Evolutionary conservation across 2,329 filamentous ascomycete genomes (phyloP).

Genomic region (Cercospora zeina): DNA sequence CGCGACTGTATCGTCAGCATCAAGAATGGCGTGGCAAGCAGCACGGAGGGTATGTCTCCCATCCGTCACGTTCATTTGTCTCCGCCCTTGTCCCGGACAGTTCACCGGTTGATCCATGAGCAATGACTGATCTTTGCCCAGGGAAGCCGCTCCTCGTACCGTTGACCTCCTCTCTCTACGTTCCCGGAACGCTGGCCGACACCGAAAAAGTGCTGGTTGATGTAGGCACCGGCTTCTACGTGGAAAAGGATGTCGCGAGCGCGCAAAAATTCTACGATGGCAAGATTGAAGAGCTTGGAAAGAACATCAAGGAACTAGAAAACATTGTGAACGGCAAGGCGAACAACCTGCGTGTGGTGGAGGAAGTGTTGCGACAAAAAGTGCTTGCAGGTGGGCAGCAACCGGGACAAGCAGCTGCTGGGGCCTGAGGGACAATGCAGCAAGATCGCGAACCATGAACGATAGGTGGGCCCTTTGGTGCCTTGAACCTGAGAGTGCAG

Average conservation of each 20-base stretch:
- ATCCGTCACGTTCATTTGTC: not conserved
- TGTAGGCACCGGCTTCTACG: conserved; percentile 88
- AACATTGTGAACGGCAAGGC: conserved; percentile 73
- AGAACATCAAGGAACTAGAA: conserved; percentile 67
- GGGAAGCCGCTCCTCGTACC: conserved; percentile 78
- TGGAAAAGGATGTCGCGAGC: conserved; percentile 74
- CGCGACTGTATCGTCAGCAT: conserved; percentile 83
- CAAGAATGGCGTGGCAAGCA: conserved; percentile 44
- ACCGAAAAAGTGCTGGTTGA: conserved; percentile 82
- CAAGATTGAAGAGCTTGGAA: conserved; percentile 66
- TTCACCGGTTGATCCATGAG: not conserved
- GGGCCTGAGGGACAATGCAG: conserved; percentile 6
- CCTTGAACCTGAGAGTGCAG: not conserved
- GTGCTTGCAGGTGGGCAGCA: conserved; percentile 36
- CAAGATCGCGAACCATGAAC: not conserved
- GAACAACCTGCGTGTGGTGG: conserved; percentile 78
- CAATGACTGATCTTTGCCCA: conserved; percentile 34
- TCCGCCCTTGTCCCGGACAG: conserved; percentile 41
- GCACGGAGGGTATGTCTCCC: conserved; percentile 40
- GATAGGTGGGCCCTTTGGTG: not conserved
- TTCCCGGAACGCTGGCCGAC: conserved; percentile 75
- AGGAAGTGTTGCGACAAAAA: conserved; percentile 68
- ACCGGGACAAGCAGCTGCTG: conserved; percentile 20
- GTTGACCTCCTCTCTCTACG: conserved; percentile 90
- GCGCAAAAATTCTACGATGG: conserved; percentile 66